Conservation (phyloP, 768 basidiomycete species). For the Brasilioporus rufonigricans region DNA sequence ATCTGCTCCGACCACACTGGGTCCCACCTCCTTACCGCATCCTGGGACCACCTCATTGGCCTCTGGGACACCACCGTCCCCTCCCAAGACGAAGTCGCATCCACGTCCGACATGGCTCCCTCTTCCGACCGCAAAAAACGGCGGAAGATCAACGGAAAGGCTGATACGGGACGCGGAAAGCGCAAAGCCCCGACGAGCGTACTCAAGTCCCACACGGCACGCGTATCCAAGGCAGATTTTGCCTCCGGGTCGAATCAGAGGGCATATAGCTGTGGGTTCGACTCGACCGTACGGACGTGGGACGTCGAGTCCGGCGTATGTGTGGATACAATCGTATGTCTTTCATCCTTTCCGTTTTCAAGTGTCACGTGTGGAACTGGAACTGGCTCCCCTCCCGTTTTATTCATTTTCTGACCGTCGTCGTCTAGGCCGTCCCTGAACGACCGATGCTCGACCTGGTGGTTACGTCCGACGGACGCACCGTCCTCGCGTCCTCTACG, state of each 20-base stretch:
- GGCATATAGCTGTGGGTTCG: constrained; percentile 82
- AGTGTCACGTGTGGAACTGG: neutral
- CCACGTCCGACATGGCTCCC: neutral
- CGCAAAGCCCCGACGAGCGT: constrained; percentile 70
- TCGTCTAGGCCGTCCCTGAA: constrained; percentile 57
- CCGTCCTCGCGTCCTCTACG: constrained; percentile 61
- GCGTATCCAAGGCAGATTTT: constrained; percentile 76
- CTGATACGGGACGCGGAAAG: constrained; percentile 34
- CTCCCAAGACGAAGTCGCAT: constrained; percentile 55
- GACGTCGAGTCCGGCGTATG: constrained; percentile 79
- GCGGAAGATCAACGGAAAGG: constrained; percentile 45
- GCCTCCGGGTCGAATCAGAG: constrained; percentile 32
- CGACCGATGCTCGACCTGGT: constrained; percentile 73
- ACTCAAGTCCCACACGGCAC: constrained; percentile 79
- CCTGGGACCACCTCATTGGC: constrained; percentile 87
- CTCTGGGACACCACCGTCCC: constrained; percentile 74
- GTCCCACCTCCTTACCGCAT: constrained; percentile 71
- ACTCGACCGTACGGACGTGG: constrained; percentile 89
- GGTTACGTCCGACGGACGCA: constrained; percentile 41
- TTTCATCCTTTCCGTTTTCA: too few relatives aligned
- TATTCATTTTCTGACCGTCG: neutral
- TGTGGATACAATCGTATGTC: constrained; percentile 57
- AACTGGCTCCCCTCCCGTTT: too few relatives aligned
- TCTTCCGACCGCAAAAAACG: constrained; percentile 52
- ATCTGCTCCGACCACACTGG: constrained; percentile 56